These are phyloP conservation scores for Lunasporangiospora selenospora DNA, from an alignment of 192 early-diverging fungal genomes.

Conservation along the genomic window DNA sequence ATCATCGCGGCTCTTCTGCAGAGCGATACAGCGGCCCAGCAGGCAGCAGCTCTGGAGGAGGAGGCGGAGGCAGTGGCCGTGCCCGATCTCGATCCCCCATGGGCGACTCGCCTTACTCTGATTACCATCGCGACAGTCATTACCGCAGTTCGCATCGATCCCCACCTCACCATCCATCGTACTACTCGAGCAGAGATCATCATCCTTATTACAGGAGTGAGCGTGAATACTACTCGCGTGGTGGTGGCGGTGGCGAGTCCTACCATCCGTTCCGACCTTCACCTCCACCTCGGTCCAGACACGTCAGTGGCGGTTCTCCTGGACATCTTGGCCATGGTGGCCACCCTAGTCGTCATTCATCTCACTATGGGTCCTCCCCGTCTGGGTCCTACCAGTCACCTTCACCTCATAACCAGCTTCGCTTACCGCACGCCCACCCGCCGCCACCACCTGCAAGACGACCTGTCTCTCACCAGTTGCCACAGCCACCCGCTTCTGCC, in stretches of 20 bases:
- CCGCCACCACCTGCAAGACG: constrained; percentile 41
- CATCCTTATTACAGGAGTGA: constrained; percentile 39
- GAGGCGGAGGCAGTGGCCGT: background rate
- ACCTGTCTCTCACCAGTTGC: constrained; percentile 32
- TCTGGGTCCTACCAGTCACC: constrained; percentile 37
- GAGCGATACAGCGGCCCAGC: constrained; percentile 23
- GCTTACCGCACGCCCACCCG: constrained; percentile 40
- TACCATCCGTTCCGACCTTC: constrained; percentile 46
- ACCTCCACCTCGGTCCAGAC: constrained; percentile 42
- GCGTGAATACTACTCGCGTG: constrained; percentile 38
- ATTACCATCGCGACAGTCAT: constrained; percentile 39
- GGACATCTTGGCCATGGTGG: constrained; percentile 23
- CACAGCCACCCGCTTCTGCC: constrained; percentile 21
- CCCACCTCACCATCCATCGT: constrained; percentile 32
- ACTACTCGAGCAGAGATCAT: constrained; percentile 39
- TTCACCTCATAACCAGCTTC: constrained; percentile 42
- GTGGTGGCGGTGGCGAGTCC: constrained; percentile 15
- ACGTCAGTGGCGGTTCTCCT: constrained; percentile 31
- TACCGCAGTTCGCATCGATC: constrained; percentile 36
- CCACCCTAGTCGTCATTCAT: constrained; percentile 16
- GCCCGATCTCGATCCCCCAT: constrained; percentile 36
- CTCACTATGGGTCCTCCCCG: constrained; percentile 26
- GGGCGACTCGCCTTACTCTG: constrained; percentile 20
- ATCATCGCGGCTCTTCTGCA: constrained; percentile 32
- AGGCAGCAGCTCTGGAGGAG: background rate